Percentiles rank a stretch among this genome's conserved stretches.
Conservation (phyloP, 1,284 basidiomycete genomes). For the Cutaneotrichosporon arboriforme region DNA sequence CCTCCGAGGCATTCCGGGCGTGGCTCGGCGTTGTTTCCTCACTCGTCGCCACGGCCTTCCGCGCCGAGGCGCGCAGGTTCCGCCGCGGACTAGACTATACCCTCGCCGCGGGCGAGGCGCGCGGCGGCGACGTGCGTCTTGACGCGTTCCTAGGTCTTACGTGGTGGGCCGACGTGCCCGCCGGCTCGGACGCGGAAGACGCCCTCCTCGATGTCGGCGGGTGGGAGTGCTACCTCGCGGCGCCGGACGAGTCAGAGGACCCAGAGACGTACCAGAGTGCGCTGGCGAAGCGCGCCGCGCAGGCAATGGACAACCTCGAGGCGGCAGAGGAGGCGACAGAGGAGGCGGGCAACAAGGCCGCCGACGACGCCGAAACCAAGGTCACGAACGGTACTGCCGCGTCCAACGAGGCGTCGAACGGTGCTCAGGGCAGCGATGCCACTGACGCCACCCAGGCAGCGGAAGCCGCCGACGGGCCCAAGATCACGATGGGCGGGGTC, state of each 20-base stretch:
- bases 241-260: constrained; percentile 86
- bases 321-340: constrained; percentile 38
- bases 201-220: constrained; percentile 67
- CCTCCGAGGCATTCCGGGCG: constrained; percentile 77
- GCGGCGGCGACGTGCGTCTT: constrained; percentile 62
- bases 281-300: constrained; percentile 41
- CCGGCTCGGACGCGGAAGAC: constrained; percentile 48
- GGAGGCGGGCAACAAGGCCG: constrained; percentile 22
- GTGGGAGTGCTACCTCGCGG: constrained; percentile 97
- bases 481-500: constrained; percentile 28
- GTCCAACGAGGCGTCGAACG: background rate
- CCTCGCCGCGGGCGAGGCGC: constrained; percentile 80
- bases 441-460: background rate
- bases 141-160: constrained; percentile 89
- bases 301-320: background rate
- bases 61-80: constrained; percentile 77
- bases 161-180: constrained; percentile 56
- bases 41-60: constrained; percentile 67
- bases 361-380: background rate
- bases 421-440: constrained; percentile 10
- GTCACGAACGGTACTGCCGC: constrained; percentile 2
- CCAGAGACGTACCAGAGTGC: constrained; percentile 83
- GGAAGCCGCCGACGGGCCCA: background rate
- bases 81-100: constrained; percentile 93
- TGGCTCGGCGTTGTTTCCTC: constrained; percentile 79